These are phyloP conservation scores for Elaeis oleifera DNA, from an alignment of 202 grass and related monocot genomes.

Conservation along the genomic window DNA sequence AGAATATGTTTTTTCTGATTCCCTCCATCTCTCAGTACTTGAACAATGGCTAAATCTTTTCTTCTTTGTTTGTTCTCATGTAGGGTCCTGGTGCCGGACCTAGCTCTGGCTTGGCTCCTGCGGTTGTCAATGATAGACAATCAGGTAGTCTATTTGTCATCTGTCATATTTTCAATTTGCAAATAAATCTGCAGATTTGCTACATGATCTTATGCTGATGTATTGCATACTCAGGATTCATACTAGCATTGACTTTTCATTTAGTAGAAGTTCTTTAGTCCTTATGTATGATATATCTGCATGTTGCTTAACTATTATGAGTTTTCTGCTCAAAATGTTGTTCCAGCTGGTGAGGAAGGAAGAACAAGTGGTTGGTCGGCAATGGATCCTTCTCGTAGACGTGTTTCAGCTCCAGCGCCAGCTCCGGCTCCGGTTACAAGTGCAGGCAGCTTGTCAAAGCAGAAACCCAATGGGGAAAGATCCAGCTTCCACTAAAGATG, in stretches of 20 bases:
- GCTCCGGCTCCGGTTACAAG: conserved; percentile 46
- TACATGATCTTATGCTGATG: no score
- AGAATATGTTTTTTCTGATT: not conserved
- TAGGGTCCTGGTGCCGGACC: conserved; percentile 16
- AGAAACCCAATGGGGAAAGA: conserved; percentile 46
- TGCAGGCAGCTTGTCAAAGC: conserved; percentile 60
- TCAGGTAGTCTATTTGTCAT: not conserved
- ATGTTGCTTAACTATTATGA: no score
- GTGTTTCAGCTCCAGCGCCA: conserved; percentile 29
- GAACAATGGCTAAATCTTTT: not conserved
- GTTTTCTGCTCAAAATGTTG: not conserved
- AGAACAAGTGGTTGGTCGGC: conserved; percentile 44
- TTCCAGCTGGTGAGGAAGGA: conserved; percentile 21
- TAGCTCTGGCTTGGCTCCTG: conserved; percentile 13
- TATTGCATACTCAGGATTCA: no score
- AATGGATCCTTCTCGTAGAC: conserved; percentile 29
- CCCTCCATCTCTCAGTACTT: not conserved
- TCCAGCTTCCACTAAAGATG: conserved; percentile 15
- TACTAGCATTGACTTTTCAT: no score
- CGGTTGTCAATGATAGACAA: conserved; percentile 4
- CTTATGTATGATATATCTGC: no score
- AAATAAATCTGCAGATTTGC: no score
- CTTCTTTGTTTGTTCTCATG: not conserved
- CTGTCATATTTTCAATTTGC: no score
- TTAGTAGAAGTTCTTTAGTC: no score